Evolutionary conservation across 148 eudicot species (phyloP), one percentile per base, ranked within the genome.

Genomic region (Dysphania ambrosioides): DNA sequence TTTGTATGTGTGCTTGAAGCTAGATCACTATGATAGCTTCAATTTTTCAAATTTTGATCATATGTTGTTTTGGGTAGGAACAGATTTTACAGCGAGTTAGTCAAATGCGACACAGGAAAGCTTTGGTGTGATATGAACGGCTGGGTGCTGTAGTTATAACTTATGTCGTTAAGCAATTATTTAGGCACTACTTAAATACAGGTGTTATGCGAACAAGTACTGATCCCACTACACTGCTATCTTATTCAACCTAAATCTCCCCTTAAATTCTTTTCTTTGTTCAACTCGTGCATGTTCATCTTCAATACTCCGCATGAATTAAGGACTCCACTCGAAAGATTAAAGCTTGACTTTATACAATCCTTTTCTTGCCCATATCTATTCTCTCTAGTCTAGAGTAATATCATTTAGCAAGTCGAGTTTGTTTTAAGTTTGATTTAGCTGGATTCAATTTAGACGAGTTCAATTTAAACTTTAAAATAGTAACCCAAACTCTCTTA

Each of bases 51-150:
- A 15, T 16, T 51, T 70, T 65, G 49, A 32, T 75, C 55, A 79
- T 36, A 75, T 70, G 29, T 75, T 75, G 60, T 3, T 56, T 64
- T 23, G n/a, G 6, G 79, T 80, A 80, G 83, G 79, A 32, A 76
- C 83, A 44, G 2, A 62, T 49, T n/a, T 53, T 65, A 44, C 56
- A 4, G 24, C 42, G n/a, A n/a, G 15, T 29, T 57, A 75, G 58
- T 75, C 76, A 71, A 80, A 55, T 42, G 27, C 58, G 76, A 56
- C 59, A 29, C 19, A 59, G 47, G 41, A 66, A 68, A 68, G 27
- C 71, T 38, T 76, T 78, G 70, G 75, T 35, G 58, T 65, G 41
- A 44, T 77, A 11, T 59, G 29, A 71, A 59, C 71, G 66, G 72
- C 40, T 71, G 61, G 68, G 18, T 36, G 72, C 71, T 75, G 6